Evolutionary conservation across 2,329 filamentous ascomycete genomes (phyloP).

Genomic region (Fusarium goolgardi): DNA sequence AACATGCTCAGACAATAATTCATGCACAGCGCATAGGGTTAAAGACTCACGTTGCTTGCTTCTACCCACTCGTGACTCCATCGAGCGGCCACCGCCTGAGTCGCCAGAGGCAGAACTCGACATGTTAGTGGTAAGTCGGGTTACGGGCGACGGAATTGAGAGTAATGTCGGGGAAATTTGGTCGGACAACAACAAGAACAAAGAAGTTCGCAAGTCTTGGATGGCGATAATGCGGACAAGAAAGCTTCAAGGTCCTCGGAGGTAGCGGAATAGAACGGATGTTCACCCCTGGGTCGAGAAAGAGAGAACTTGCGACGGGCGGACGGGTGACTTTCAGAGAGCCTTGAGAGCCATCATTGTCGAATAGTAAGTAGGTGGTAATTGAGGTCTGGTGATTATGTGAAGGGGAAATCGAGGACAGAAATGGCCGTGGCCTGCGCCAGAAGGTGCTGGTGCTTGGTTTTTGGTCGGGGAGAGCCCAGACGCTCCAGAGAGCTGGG

Average conservation of each 20-base stretch:
- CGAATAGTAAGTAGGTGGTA: constrained; percentile 28
- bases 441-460: constrained; percentile 41
- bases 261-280: constrained; percentile 42
- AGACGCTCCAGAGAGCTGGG: constrained; percentile 45
- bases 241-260: constrained; percentile 36
- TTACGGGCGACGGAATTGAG: constrained; percentile 36
- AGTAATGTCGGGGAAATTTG: constrained; percentile 27
- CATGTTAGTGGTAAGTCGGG: constrained; percentile 46
- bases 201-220: constrained; percentile 24
- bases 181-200: constrained; percentile 27
- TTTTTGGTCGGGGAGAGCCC: constrained; percentile 42
- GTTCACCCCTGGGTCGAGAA: constrained; percentile 44
- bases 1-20: background rate
- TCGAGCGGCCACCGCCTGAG: constrained; percentile 61
- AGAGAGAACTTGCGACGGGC: constrained; percentile 46
- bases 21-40: constrained; percentile 20
- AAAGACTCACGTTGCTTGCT: constrained; percentile 81
- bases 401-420: constrained; percentile 20
- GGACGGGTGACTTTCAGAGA: constrained; percentile 43
- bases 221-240: constrained; percentile 28
- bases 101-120: constrained; percentile 53
- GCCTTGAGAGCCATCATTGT: constrained; percentile 46
- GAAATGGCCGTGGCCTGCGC: constrained; percentile 35
- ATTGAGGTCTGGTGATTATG: constrained; percentile 11
- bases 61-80: constrained; percentile 81